phyloP scores from a whole-genome alignment of 441 rosid genomes.

The Breynia disticha region DNA sequence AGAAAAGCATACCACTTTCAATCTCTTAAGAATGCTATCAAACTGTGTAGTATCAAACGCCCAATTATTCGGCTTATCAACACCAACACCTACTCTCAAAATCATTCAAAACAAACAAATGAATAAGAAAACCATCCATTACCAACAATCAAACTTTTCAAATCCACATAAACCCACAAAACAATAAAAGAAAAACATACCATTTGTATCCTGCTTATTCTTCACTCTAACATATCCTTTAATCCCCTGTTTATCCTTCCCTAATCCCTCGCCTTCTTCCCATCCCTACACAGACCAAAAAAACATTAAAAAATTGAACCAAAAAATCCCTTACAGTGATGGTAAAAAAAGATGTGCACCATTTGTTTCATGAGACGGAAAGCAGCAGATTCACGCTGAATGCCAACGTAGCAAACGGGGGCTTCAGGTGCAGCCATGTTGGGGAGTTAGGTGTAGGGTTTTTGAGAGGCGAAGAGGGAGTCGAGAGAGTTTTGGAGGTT shows the following conservation, averaged over 20 bases:
- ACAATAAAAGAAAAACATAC: slow-evolving; percentile 19
- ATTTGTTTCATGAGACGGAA: slow-evolving; percentile 98
- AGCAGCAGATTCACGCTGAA: slow-evolving; percentile 71
- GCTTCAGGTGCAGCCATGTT: slow-evolving; percentile 91
- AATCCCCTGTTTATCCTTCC: slow-evolving; percentile 96
- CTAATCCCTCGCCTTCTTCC: slow-evolving; percentile 99
- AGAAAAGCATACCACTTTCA: slow-evolving; percentile 68
- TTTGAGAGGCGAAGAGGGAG: too few species aligned
- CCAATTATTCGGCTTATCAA: slow-evolving; percentile 89
- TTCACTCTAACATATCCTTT: slow-evolving; percentile 76
- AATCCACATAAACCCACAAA: not conserved
- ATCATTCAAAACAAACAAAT: not conserved
- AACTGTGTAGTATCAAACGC: slow-evolving; percentile 93
- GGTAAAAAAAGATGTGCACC: slow-evolving; percentile 25
- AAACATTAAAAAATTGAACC: not conserved
- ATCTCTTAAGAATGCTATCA: slow-evolving; percentile 80
- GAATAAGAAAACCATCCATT: too few species aligned
- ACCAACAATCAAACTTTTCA: too few species aligned
- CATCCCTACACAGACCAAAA: slow-evolving; percentile 51
- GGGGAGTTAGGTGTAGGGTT: slow-evolving; percentile 5
- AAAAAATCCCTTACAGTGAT: not conserved
- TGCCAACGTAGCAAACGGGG: slow-evolving; percentile 83
- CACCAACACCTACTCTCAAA: slow-evolving; percentile 59
- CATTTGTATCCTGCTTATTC: slow-evolving; percentile 84
- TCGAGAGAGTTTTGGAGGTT: too few species aligned